Conservation (phyloP, 306 rosid species). For the Cicer bijugum region DNA sequence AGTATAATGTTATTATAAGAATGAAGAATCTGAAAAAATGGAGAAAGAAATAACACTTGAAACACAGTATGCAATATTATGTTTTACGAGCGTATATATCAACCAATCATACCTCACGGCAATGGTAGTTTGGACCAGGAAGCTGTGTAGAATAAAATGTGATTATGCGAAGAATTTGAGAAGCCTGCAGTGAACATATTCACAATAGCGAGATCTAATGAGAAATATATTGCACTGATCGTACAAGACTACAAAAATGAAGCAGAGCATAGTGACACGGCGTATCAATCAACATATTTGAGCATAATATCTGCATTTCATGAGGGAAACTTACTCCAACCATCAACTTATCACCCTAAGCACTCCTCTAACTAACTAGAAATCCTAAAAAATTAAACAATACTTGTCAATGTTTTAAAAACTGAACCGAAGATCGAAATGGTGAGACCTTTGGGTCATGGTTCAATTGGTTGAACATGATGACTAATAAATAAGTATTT, state of each 20-base stretch:
- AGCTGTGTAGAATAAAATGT: conserved; percentile 88
- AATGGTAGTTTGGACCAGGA: conserved; percentile 92
- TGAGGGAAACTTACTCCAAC: not conserved
- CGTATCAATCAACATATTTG: conserved; percentile 5
- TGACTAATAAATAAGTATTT: too few species aligned
- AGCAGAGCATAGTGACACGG: not conserved
- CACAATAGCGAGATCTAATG: conserved; percentile 21
- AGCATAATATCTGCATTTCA: conserved; percentile 12
- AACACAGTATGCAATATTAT: conserved; percentile 6
- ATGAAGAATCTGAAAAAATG: conserved; percentile 7
- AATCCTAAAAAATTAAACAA: conserved; percentile 18
- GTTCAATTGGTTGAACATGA: too few species aligned
- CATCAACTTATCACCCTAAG: conserved; percentile 23
- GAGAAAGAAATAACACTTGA: not conserved
- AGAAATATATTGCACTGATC: conserved; percentile 26
- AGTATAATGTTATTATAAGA: conserved; percentile 20
- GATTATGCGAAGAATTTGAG: conserved; percentile 76
- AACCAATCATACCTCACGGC: conserved; percentile 64
- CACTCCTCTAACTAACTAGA: not conserved
- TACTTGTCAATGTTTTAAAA: not conserved
- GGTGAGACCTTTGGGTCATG: too few species aligned
- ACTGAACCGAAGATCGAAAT: too few species aligned
- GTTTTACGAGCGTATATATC: not conserved
- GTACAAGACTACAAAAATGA: conserved; percentile 6
- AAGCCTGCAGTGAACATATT: conserved; percentile 58